Percentiles rank a stretch among this genome's conserved stretches.
Evolutionary conservation across 2,329 filamentous ascomycete genomes (phyloP).

Genomic region (Colletotrichum filicis): DNA sequence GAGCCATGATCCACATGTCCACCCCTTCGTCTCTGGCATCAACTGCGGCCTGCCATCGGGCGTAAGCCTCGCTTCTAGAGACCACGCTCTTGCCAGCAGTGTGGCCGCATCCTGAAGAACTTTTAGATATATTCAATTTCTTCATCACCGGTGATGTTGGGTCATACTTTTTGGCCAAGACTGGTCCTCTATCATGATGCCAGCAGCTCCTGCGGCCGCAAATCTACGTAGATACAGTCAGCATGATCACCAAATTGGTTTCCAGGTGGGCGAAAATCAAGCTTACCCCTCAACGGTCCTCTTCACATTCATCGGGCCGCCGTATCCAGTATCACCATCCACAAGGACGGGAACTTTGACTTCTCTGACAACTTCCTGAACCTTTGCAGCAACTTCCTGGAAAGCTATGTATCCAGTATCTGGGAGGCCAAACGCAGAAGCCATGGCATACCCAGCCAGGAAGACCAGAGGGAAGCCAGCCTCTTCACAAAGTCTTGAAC

Average conservation of each 20-base stretch:
- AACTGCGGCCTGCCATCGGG: conserved; percentile 56
- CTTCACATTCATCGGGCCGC: conserved; percentile 58
- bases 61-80: conserved; percentile 55
- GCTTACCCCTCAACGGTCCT: conserved; percentile 54
- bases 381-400: conserved; percentile 56
- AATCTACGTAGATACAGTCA: neutral
- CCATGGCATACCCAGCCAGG: conserved; percentile 53
- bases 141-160: neutral
- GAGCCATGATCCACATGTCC: conserved; percentile 58
- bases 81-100: conserved; percentile 59
- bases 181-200: conserved; percentile 58
- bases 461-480: conserved; percentile 58
- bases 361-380: conserved; percentile 52
- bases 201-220: conserved; percentile 52
- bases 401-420: conserved; percentile 62
- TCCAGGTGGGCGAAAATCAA: neutral
- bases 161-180: conserved; percentile 58
- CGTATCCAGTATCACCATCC: conserved; percentile 60
- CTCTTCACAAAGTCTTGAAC: conserved; percentile 55
- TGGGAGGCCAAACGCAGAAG: conserved; percentile 52
- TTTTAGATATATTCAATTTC: neutral
- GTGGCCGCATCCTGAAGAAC: conserved; percentile 44
- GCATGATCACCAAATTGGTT: neutral
- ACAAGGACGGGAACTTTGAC: conserved; percentile 54
- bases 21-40: conserved; percentile 56